Evolutionary conservation across 2,329 filamentous ascomycete species (phyloP).

Genomic region (Blumeria graminis): DNA sequence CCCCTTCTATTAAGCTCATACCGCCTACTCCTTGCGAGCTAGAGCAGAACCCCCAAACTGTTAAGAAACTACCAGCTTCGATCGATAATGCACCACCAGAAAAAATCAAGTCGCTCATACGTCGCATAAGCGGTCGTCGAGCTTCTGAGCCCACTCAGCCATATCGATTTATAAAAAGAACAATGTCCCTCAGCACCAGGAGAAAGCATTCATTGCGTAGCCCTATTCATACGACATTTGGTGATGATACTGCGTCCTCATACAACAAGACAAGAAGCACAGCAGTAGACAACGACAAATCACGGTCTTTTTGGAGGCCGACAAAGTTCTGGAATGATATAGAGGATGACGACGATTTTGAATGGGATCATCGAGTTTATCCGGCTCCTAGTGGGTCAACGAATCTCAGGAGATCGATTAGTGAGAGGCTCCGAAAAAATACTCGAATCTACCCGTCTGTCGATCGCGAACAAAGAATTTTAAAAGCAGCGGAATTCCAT

Average conservation of each 20-base stretch:
- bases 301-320: constrained; percentile 40
- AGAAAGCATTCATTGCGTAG: constrained; percentile 6
- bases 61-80: constrained; percentile 3
- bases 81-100: constrained; percentile 20
- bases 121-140: constrained; percentile 26
- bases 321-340: constrained; percentile 20
- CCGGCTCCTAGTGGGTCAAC: constrained; percentile 26
- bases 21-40: constrained; percentile 33
- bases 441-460: constrained; percentile 34
- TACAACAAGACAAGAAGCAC: constrained; percentile 22
- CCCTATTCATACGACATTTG: constrained; percentile 10
- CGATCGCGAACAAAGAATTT: constrained; percentile 17
- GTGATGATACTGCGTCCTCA: constrained; percentile 9
- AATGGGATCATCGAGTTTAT: constrained; percentile 2
- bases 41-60: constrained; percentile 21
- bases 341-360: constrained; percentile 12
- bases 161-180: constrained; percentile 26
- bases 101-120: constrained; percentile 26
- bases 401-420: constrained; percentile 24
- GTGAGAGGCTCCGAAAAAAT: constrained; percentile 22
- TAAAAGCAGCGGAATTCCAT: constrained; percentile 32
- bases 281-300: constrained; percentile 26
- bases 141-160: constrained; percentile 25
- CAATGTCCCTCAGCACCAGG: constrained; percentile 12
- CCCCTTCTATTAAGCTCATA: constrained; percentile 34